phyloP scores from a whole-genome alignment of 768 basidiomycete genomes.

The Boletus subparvulus region DNA sequence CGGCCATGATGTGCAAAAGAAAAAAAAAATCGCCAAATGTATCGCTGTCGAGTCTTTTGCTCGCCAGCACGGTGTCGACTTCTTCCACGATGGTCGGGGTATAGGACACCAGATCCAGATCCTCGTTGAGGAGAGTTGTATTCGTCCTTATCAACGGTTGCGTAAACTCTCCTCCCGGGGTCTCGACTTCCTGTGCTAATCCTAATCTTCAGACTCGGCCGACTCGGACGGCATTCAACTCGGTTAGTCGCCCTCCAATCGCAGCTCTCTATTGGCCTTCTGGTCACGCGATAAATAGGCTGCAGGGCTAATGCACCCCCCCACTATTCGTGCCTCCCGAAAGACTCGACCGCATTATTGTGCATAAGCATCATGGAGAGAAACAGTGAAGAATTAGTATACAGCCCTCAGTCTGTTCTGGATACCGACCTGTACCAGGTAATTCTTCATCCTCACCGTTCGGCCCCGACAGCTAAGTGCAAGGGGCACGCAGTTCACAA shows the following conservation, averaged over 20 bases:
- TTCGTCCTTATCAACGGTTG: conserved; percentile 66
- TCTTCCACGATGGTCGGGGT: conserved; percentile 95
- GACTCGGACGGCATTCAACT: no score
- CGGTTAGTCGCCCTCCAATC: no score
- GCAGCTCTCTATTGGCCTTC: no score
- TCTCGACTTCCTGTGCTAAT: no score
- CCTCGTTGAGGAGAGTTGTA: conserved; percentile 95
- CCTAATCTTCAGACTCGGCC: no score
- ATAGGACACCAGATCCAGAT: conserved; percentile 89
- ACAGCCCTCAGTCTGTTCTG: conserved; percentile 55
- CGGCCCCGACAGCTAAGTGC: not conserved
- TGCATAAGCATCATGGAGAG: conserved; percentile 11
- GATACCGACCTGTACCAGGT: conserved; percentile 97
- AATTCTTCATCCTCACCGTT: not conserved
- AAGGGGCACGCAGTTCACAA: conserved; percentile 62
- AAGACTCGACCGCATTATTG: not conserved
- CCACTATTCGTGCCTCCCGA: no score
- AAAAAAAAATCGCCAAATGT: conserved; percentile 60
- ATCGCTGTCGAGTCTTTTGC: conserved; percentile 85
- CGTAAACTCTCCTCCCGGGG: no score
- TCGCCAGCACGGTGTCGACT: conserved; percentile 80
- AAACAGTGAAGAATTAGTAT: conserved; percentile 9
- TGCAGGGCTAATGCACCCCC: no score
- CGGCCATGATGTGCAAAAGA: conserved; percentile 67
- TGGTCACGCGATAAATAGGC: no score